phyloP scores from a whole-genome alignment of 495 filamentous ascomycete species.

The Podospora australis region DNA sequence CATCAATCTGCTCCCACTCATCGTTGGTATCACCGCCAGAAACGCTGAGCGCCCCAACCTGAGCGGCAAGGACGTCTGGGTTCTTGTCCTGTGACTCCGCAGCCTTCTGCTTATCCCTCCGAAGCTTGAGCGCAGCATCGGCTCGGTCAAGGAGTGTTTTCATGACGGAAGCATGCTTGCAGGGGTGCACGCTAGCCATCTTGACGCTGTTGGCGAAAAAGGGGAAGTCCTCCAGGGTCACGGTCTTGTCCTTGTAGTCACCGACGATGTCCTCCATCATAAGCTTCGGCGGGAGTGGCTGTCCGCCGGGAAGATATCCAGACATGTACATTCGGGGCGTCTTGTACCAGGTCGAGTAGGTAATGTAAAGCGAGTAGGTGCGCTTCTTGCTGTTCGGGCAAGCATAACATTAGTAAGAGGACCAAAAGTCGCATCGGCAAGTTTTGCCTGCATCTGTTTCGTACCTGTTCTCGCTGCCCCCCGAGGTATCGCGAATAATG shows the following conservation, averaged over 20 bases:
- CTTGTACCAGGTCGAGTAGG: slow-evolving; percentile 92
- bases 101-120: slow-evolving; percentile 68
- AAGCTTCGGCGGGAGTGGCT: slow-evolving; percentile 75
- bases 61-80: slow-evolving; percentile 56
- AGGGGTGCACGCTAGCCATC: slow-evolving; percentile 93
- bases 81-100: too few species aligned
- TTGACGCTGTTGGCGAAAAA: slow-evolving; percentile 79
- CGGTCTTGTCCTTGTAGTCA: slow-evolving; percentile 99
- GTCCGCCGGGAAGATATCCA: slow-evolving; percentile 74
- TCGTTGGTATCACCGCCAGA: slow-evolving; percentile 47
- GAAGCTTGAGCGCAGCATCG: slow-evolving; percentile 84
- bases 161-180: slow-evolving; percentile 93
- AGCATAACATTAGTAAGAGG: slow-evolving; percentile 1
- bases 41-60: slow-evolving; percentile 49
- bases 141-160: slow-evolving; percentile 93
- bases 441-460: slow-evolving; percentile 30
- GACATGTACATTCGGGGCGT: slow-evolving; percentile 94
- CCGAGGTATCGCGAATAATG: slow-evolving; percentile 76
- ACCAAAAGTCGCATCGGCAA: not conserved
- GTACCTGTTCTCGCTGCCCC: slow-evolving; percentile 59
- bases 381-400: slow-evolving; percentile 58
- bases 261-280: slow-evolving; percentile 99
- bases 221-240: slow-evolving; percentile 95
- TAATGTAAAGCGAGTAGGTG: slow-evolving; percentile 96
- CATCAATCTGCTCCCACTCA: slow-evolving; percentile 79